These are phyloP conservation scores for Leptographium radiaticola DNA, from an alignment of 2,329 filamentous ascomycete genomes.

Conservation along the genomic window DNA sequence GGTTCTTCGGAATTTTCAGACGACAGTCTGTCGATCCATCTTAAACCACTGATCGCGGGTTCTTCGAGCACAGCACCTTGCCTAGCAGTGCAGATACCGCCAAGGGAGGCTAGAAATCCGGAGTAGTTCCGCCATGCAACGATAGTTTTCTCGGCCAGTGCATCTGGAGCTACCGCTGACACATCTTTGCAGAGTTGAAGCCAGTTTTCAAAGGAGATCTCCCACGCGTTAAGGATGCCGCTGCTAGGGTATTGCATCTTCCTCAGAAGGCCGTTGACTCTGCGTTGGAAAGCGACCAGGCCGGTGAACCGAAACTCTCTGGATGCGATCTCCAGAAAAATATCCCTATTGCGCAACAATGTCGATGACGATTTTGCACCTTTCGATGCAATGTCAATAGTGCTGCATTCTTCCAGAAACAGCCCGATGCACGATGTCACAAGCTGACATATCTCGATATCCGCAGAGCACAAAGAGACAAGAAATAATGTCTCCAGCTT, in stretches of 20 bases:
- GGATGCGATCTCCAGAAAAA: conserved; percentile 50
- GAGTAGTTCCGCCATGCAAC: conserved; percentile 58
- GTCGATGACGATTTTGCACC: conserved; percentile 36
- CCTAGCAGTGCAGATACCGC: conserved; percentile 51
- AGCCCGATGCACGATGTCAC: conserved; percentile 49
- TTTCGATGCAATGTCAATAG: conserved; percentile 38
- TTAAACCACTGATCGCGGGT: conserved; percentile 38
- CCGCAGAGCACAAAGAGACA: conserved; percentile 50
- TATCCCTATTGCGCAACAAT: conserved; percentile 45
- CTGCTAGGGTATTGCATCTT: conserved; percentile 48
- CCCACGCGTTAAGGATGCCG: conserved; percentile 58
- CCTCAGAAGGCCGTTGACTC: conserved; percentile 44
- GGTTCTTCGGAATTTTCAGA: conserved; percentile 49
- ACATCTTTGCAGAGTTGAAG: conserved; percentile 50
- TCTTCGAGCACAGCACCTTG: conserved; percentile 45
- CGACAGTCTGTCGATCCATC: conserved; percentile 51
- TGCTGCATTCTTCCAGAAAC: conserved; percentile 47
- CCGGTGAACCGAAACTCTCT: conserved; percentile 54
- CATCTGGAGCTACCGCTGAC: conserved; percentile 36
- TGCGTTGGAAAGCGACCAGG: conserved; percentile 56
- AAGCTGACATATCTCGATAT: conserved; percentile 51
- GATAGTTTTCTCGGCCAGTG: conserved; percentile 40
- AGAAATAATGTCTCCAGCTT: conserved; percentile 51
- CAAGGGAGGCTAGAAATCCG: conserved; percentile 53
- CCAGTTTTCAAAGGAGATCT: conserved; percentile 52